phyloP scores from a whole-genome alignment of 2,329 filamentous ascomycete species.

The Fusarium sp. region DNA sequence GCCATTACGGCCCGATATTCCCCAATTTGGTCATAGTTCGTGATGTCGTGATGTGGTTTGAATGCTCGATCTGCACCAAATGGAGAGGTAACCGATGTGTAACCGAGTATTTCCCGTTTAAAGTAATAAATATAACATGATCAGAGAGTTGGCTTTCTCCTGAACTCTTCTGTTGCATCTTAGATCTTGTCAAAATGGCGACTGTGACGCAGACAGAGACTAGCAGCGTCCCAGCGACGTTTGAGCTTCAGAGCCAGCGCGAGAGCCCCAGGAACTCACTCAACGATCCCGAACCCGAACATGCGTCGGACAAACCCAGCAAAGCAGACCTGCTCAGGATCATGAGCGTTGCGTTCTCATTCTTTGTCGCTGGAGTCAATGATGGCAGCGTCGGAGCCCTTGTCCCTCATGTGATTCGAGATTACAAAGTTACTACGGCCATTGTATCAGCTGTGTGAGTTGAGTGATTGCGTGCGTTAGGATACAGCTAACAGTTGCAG shows the following conservation, averaged over 20 bases:
- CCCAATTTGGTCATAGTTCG: not conserved
- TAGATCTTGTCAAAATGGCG: constrained; percentile 2
- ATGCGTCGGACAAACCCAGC: not conserved
- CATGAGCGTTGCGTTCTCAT: constrained; percentile 64
- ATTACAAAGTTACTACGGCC: constrained; percentile 62
- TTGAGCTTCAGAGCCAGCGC: not conserved
- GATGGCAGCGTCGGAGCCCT: constrained; percentile 70
- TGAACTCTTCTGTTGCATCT: not conserved
- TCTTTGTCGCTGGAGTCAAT: constrained; percentile 71
- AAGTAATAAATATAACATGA: constrained; percentile 15
- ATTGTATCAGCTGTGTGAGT: constrained; percentile 59
- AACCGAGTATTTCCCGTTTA: constrained; percentile 11
- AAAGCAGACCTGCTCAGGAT: constrained; percentile 53
- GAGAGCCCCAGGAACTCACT: not conserved
- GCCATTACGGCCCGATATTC: not conserved
- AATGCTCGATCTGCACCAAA: not conserved
- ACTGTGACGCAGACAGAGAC: constrained; percentile 20
- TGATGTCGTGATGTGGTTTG: not conserved
- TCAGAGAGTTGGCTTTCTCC: not conserved
- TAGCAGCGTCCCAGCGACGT: not conserved
- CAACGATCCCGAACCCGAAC: not conserved
- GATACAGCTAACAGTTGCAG: constrained; percentile 37
- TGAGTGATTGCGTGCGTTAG: accelerated
- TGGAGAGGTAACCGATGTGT: not conserved
- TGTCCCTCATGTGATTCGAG: constrained; percentile 67